Evolutionary conservation across 495 filamentous ascomycete genomes (phyloP), one percentile per base, ranked within the genome.

Genomic region (Diplogelasinospora grovesii): DNA sequence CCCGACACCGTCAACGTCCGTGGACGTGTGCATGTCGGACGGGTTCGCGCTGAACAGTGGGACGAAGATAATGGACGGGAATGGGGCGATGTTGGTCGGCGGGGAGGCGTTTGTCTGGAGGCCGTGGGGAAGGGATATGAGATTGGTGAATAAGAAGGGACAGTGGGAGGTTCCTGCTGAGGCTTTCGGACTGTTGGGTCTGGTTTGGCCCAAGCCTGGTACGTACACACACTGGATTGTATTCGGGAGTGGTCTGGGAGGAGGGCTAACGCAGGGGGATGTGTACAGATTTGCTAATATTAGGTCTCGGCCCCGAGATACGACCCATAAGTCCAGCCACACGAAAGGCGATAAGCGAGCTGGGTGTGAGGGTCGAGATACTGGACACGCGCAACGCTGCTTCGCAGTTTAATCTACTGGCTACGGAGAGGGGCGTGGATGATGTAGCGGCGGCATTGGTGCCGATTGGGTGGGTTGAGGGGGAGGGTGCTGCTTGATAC

Each of bases 321-420:
- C 61, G 78, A 33, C 86, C 89, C 3, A 52, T 97, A 5, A 80
- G 83, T n/a, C 83, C 86, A 1, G 71, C 77, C 45, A 83, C 84
- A 35, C 77, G 83, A 49, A 67, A 69, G 43, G 67, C 75, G 46
- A 79, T 99, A 39, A 83, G 79, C 50, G 73, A 73, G 16, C 48
- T 97, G 40, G 92, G 92, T 0, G 82, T 99, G 43, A 72, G 86
- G 44, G 67, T 97, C 20, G 92, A 99, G 52, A 74, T 96, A 9
- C 75, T 86, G 59, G 92, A 96, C 69, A 99, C 92, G 24, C 69
- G 87, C 43, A 96, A 96, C 66, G 92, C 92, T 15, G 89, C 89
- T 13, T 82, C 87, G 39, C 87, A 89, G 68, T 94, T 85, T 53
- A 94, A 94, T 57, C 50, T 94, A 49, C 65, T 94, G 32, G 86